Conservation (phyloP, 441 rosid genomes). For the Capsella rubella region DNA sequence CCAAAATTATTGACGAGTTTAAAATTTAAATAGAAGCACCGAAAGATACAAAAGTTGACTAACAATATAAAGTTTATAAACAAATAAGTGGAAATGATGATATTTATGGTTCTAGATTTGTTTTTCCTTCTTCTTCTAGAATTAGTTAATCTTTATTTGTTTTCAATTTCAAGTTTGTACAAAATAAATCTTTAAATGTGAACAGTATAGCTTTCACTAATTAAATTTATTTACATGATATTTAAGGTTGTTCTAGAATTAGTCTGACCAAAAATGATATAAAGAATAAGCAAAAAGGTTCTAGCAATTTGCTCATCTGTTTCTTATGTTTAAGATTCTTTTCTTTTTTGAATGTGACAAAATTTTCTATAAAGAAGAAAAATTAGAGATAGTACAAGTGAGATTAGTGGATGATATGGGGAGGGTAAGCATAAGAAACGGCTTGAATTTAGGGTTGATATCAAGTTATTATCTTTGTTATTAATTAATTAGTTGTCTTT, state of each 20-base stretch:
- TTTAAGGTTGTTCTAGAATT: background rate
- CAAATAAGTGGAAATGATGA: no score
- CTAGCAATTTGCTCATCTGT: background rate
- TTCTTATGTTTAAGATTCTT: background rate
- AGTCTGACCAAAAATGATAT: background rate
- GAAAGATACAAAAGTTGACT: background rate
- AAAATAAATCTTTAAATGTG: no score
- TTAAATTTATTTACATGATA: no score
- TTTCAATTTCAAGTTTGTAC: background rate
- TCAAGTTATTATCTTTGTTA: conserved; percentile 22
- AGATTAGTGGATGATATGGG: conserved; percentile 13
- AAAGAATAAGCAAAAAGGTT: no score
- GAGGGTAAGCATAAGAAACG: conserved; percentile 22
- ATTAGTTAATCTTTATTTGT: no score
- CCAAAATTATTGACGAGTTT: background rate
- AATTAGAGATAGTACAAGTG: background rate
- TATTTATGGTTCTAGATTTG: no score
- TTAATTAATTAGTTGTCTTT: conserved; percentile 30
- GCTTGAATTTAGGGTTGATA: conserved; percentile 28
- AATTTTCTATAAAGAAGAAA: background rate
- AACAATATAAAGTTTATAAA: background rate
- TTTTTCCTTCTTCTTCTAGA: no score
- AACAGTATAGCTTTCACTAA: no score
- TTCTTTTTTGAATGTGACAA: no score
- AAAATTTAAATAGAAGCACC: background rate